Base-by-base conservation (phyloP, 2,329 filamentous ascomycete species). In the Penicillium expansum region DNA sequence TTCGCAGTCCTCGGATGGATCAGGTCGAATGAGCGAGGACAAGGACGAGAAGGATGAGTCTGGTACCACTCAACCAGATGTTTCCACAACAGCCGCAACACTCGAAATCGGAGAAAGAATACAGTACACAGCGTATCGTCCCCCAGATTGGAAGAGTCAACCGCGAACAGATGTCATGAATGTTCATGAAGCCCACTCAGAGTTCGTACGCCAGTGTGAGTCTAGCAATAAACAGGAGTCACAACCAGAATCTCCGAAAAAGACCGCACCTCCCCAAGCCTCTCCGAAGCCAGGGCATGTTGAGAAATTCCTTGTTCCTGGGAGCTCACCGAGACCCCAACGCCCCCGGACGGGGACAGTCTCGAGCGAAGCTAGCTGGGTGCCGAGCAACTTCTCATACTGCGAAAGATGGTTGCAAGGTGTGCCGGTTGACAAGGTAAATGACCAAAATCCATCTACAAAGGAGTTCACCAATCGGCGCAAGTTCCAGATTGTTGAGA, bases 311-410 rank as follows among this genome's bases (percentile, higher is more conserved):
- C 35, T 52, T 8, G 38, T 61, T 11, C 55, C 59, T 24, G 56
- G 58, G 14, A 60, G 41, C 24, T 71, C 63, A n/a, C 63, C 55
- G 24, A 62, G 33, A 60, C 64, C 62, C 22, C 67, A 71, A 55
- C 62, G 73, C 41, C 65, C 67, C 13, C 67, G 73, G 48, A 69
- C 71, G 8, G 67, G 58, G 7, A 75, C 73, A 8, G 67, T 71
- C 14, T 75, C 73, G 5, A 75, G 71, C 48, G 70, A 71, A 54
- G 67, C 70, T 9, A 74, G 73, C 59, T 75, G 73, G 73, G 64
- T 71, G 18, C 70, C 73, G 1, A 71, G 66, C 52, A 72, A 70
- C 30, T 63, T 75, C 27, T 71, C 71, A 3, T 72, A 75, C 50
- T 75, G 69, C 56, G 69, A 75, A 49, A 67, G 63, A 41, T 75